phyloP scores from a whole-genome alignment of 108 stramenopile genomes.

The Parmales sp. region DNA sequence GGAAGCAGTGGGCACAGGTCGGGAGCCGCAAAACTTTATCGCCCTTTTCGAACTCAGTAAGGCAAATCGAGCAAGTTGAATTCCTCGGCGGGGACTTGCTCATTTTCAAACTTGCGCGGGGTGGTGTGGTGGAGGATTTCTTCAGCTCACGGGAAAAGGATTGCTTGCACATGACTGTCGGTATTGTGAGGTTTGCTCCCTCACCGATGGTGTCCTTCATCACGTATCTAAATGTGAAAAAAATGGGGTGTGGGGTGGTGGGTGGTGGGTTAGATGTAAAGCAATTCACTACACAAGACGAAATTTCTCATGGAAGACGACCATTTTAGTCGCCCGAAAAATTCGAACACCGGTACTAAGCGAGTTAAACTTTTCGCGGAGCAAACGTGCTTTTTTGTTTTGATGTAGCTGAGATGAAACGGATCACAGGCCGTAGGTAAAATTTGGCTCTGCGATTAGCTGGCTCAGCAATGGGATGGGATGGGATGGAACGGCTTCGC shows the following conservation, averaged over 20 bases:
- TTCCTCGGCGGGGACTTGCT: no score
- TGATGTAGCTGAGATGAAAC: no score
- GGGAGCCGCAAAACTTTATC: conserved; percentile 58
- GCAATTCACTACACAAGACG: not conserved
- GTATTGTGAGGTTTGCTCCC: not conserved
- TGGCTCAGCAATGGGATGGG: no score
- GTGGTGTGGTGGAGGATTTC: no score
- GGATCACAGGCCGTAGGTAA: no score
- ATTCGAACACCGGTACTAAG: not conserved
- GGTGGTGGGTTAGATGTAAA: no score
- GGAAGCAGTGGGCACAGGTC: conserved; percentile 64
- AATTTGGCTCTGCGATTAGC: no score
- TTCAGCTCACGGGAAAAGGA: conserved; percentile 22
- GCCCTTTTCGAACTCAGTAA: conserved; percentile 35
- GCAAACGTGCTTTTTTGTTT: no score
- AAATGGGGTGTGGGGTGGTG: no score
- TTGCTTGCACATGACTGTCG: conserved; percentile 20
- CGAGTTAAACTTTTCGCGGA: conserved; percentile 10
- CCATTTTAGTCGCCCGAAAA: not conserved
- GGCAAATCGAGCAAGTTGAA: conserved; percentile 70
- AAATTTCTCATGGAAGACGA: not conserved
- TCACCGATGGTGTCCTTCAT: conserved; percentile 54
- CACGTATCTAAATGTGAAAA: conserved; percentile 76
- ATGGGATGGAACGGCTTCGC: no score
- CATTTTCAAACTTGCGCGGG: no score